Evolutionary conservation across 257 asterid genomes (phyloP).

Genomic region (Phtheirospermum japonicum): DNA sequence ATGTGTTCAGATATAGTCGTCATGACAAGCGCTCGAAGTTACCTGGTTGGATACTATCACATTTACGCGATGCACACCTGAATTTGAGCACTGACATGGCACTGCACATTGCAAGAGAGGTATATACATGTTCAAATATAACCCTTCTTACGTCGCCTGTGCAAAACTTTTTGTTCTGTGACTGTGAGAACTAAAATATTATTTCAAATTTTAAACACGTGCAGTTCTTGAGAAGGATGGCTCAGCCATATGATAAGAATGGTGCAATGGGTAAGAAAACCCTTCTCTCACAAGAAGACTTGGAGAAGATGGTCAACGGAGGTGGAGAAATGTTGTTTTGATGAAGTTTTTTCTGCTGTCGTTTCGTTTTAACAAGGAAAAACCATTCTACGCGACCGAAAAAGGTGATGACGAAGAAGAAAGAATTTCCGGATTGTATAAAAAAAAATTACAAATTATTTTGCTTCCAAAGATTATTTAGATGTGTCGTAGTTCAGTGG

Average conservation of each 20-base stretch:
- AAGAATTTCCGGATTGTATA: no score
- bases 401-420: no score
- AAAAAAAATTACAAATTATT: no score
- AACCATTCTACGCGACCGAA: no score
- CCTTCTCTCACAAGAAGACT: slow-evolving; percentile 78
- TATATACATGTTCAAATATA: slow-evolving; percentile 20
- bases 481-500: no score
- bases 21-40: slow-evolving; percentile 94
- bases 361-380: no score
- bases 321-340: slow-evolving; percentile 46
- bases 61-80: slow-evolving; percentile 91
- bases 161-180: no score
- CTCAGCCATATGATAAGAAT: slow-evolving; percentile 90
- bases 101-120: slow-evolving; percentile 95
- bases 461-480: no score
- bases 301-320: slow-evolving; percentile 73
- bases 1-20: slow-evolving; percentile 72
- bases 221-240: slow-evolving; percentile 96
- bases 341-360: not conserved
- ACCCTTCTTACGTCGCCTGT: not conserved
- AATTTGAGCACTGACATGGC: slow-evolving; percentile 99
- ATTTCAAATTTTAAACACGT: not conserved
- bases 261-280: slow-evolving; percentile 85
- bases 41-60: slow-evolving; percentile 97
- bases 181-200: no score